Evolutionary conservation across 257 asterid genomes (phyloP), one percentile per base, ranked within the genome.

Genomic region (Linderniella brevidens): DNA sequence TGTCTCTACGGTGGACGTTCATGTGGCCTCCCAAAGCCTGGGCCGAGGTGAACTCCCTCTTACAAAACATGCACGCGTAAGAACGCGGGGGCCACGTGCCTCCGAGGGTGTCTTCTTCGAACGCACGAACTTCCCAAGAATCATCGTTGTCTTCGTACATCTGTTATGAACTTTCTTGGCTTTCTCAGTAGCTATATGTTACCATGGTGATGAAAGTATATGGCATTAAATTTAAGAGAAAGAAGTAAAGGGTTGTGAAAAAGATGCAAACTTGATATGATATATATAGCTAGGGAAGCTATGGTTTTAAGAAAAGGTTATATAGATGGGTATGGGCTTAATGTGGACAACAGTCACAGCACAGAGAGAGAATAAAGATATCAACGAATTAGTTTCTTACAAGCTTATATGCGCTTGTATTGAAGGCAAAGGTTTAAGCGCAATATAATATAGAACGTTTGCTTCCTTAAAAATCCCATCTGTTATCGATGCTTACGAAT

Each of bases 1-100:
- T 69, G 55, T 73, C 80, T 3, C 71, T 64, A 35, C 80, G 76
- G 68, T 73, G 80, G 16, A 73, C 80, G 45, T 73, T 73, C 80
- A 73, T 73, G 49, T 73, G 80, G n/a, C 76, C 76, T 7, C 80
- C 76, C 16, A 73, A 48, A 38, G 80, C 80, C 60, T 73, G 76
- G 19, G 80, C 80, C 1, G 80, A 73, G 18, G 66, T 56, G 66
- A 73, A 73, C 46, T 73, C 80, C 16, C 73, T 58, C 19, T 68
- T 39, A 37, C 80, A 73, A 35, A 68, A 73, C 9, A 63, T 59
- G 45, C 76, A 73, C 8, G 66, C 57, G 44, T 73, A 73, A 10
- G 68, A 73, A 37, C 76, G 60, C 1, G 80, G 80, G 0, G 80
- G 80, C 80, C 80, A 73, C 3, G 80, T 73, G 32, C 68, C 50